A percentile compares a stretch with the other conserved stretches of the same genome.
Conservation (phyloP, 1,139 yeast species). For the Dujonia santamariae region DNA sequence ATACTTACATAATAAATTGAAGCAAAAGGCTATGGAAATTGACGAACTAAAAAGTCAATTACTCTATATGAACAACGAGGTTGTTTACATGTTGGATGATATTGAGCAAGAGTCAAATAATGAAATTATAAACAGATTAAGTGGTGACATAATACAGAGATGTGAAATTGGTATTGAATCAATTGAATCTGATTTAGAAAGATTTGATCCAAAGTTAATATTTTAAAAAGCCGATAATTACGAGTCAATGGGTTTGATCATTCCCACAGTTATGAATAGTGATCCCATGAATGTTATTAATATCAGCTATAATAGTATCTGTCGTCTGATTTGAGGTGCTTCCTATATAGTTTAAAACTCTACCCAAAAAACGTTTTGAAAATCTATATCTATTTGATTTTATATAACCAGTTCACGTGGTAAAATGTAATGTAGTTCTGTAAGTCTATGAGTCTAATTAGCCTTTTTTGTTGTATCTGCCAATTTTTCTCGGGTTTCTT, state of each 20-base stretch:
- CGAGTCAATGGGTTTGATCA: not conserved
- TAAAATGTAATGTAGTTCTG: too few species aligned
- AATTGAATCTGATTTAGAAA: slow-evolving; percentile 4
- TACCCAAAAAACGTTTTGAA: too few species aligned
- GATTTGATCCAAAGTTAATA: slow-evolving; percentile 5
- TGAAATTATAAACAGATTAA: not conserved
- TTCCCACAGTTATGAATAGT: not conserved
- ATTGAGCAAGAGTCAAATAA: not conserved
- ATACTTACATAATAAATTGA: slow-evolving; percentile 20
- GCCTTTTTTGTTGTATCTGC: too few species aligned
- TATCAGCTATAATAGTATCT: too few species aligned
- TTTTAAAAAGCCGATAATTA: not conserved
- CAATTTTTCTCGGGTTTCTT: too few species aligned
- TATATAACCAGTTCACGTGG: too few species aligned
- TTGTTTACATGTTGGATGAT: slow-evolving; percentile 3
- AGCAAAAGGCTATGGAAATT: slow-evolving; percentile 19
- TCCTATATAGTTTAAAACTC: too few species aligned
- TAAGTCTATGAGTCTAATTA: too few species aligned
- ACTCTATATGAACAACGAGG: slow-evolving; percentile 27
- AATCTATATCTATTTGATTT: too few species aligned
- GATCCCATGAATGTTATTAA: too few species aligned
- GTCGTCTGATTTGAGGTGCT: too few species aligned
- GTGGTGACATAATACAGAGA: not conserved
- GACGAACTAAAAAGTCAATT: slow-evolving; percentile 27
- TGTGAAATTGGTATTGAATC: slow-evolving; percentile 1